Percentiles rank a stretch among this genome's conserved stretches.
phyloP scores from a whole-genome alignment of 371 early-diverging fungal genomes.

The Mucor sp. region DNA sequence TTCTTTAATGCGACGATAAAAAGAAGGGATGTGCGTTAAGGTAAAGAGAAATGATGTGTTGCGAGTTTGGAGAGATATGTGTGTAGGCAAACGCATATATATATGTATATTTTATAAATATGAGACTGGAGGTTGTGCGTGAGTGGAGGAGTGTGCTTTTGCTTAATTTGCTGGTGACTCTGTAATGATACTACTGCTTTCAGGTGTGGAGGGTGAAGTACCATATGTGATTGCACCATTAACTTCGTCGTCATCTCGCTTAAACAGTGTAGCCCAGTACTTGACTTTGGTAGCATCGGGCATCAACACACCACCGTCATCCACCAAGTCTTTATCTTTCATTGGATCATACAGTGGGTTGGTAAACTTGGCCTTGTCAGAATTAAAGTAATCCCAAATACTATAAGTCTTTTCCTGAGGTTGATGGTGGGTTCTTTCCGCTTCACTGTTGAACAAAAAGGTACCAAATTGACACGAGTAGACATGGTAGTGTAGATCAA shows the following conservation, averaged over 20 bases:
- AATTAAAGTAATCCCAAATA: slow-evolving; percentile 82
- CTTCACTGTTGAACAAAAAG: slow-evolving; percentile 88
- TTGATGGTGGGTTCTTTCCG: slow-evolving; percentile 58
- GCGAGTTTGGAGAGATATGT: neutral
- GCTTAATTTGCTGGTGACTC: neutral
- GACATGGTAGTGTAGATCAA: slow-evolving; percentile 79
- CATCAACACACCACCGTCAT: slow-evolving; percentile 59
- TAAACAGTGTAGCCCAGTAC: slow-evolving; percentile 78
- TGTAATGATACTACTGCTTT: slow-evolving; percentile 7
- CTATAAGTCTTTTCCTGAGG: slow-evolving; percentile 62
- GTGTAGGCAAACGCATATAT: neutral
- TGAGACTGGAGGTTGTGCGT: neutral
- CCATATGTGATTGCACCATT: slow-evolving; percentile 42
- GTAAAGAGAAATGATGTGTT: neutral
- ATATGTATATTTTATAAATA: neutral
- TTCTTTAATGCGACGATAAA: neutral
- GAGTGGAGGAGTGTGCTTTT: neutral
- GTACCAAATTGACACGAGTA: slow-evolving; percentile 94
- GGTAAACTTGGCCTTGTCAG: slow-evolving; percentile 51
- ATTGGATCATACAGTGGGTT: slow-evolving; percentile 58
- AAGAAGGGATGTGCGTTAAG: neutral
- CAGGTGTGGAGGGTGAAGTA: slow-evolving; percentile 10
- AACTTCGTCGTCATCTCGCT: slow-evolving; percentile 54
- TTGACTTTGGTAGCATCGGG: slow-evolving; percentile 65
- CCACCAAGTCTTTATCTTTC: slow-evolving; percentile 49